Conservation (phyloP, 1,139 yeast species). For the Groenewaldozyma sp. region DNA sequence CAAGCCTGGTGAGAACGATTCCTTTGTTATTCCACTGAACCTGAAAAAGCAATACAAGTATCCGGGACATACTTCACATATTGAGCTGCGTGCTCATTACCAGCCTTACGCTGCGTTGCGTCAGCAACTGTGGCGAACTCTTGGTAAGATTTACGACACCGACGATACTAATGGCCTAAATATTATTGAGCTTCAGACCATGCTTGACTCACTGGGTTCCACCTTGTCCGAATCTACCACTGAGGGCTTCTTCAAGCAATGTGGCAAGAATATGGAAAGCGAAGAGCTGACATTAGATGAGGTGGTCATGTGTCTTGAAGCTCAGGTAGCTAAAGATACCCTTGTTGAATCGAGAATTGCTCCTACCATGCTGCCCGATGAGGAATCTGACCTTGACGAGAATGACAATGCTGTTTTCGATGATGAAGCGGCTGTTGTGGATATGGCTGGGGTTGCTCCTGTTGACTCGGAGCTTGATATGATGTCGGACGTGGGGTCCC, state of each 20-base stretch:
- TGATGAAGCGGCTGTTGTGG: conserved; percentile 2
- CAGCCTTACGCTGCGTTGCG: conserved; percentile 59
- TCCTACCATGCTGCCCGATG: conserved; percentile 5
- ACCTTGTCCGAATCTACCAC: conserved; percentile 42
- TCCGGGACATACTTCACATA: conserved; percentile 32
- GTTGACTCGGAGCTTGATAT: background rate
- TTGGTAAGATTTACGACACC: conserved; percentile 47
- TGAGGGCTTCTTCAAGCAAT: conserved; percentile 36
- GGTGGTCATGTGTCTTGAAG: conserved; percentile 47
- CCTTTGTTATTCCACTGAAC: conserved; percentile 31
- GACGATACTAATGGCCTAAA: conserved; percentile 40
- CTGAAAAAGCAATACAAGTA: conserved; percentile 26
- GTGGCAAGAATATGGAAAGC: conserved; percentile 39
- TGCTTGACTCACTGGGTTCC: conserved; percentile 58
- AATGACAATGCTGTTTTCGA: conserved; percentile 9
- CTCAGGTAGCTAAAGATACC: conserved; percentile 26
- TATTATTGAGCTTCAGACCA: conserved; percentile 45
- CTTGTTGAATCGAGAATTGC: conserved; percentile 12
- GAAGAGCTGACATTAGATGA: conserved; percentile 51
- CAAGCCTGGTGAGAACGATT: conserved; percentile 5
- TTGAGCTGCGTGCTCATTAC: conserved; percentile 55
- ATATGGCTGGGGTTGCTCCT: background rate
- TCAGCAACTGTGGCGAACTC: conserved; percentile 59
- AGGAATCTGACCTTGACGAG: conserved; percentile 9
- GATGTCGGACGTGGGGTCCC: background rate